Conservation (phyloP, 2,329 filamentous ascomycete species). For the Aspergillus uvarum region DNA sequence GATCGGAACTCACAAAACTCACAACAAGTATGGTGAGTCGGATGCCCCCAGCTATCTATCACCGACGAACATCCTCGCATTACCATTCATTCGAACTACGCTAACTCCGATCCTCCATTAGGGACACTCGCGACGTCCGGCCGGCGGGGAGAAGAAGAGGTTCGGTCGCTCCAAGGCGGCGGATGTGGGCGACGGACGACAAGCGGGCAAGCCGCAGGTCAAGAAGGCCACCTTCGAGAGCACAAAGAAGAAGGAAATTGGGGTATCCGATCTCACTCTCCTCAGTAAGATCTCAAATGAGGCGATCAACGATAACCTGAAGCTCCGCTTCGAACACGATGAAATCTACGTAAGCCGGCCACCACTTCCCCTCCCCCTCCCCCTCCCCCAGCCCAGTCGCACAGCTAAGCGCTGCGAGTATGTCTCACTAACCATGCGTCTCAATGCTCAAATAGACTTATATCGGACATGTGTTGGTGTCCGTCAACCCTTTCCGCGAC, state of each 20-base stretch:
- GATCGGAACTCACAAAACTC: constrained; percentile 29
- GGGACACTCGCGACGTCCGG: constrained; percentile 47
- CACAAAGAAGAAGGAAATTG: constrained; percentile 98
- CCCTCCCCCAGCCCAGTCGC: constrained; percentile 11
- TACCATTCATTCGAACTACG: background rate
- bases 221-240: constrained; percentile 96
- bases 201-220: constrained; percentile 64
- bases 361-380: constrained; percentile 2
- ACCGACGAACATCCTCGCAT: background rate
- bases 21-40: constrained; percentile 38
- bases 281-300: constrained; percentile 99
- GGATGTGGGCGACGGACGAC: constrained; percentile 45
- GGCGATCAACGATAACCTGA: constrained; percentile 97
- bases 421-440: constrained; percentile 15
- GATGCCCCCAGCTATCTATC: background rate
- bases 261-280: constrained; percentile 93
- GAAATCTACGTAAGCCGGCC: constrained; percentile 76
- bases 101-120: constrained; percentile 26
- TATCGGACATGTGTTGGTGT: constrained; percentile 98
- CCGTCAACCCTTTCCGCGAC: constrained; percentile 96
- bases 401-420: constrained; percentile 16
- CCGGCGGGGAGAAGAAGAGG: constrained; percentile 44
- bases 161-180: constrained; percentile 44
- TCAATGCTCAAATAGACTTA: constrained; percentile 64
- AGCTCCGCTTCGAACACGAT: constrained; percentile 94